Percentiles rank a stretch among this genome's conserved stretches.
Conservation (phyloP, 441 rosid genomes). For the Flueggea neowawraea region DNA sequence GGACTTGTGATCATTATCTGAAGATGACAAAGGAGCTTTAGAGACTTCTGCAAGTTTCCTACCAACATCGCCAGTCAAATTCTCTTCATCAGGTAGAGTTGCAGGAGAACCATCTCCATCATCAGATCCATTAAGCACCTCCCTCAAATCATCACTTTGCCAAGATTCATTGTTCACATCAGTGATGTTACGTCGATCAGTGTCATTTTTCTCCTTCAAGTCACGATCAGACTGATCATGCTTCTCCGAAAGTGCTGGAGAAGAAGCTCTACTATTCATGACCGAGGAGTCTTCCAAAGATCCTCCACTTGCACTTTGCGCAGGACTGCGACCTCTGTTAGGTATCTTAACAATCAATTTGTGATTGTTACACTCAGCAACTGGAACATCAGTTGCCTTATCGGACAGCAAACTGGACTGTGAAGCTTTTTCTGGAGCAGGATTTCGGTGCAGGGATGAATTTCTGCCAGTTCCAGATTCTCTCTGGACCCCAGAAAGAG, state of each 20-base stretch:
- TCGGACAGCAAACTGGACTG: slow-evolving; percentile 50
- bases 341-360: slow-evolving; percentile 76
- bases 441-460: slow-evolving; percentile 41
- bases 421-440: slow-evolving; percentile 52
- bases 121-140: slow-evolving; percentile 41
- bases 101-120: slow-evolving; percentile 57
- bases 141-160: slow-evolving; percentile 65
- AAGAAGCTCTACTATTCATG: slow-evolving; percentile 59
- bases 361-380: slow-evolving; percentile 53
- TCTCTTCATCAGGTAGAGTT: slow-evolving; percentile 39
- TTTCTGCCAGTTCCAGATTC: slow-evolving; percentile 45
- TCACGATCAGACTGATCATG: slow-evolving; percentile 53
- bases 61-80: slow-evolving; percentile 35
- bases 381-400: slow-evolving; percentile 47
- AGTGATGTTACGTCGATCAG: slow-evolving; percentile 29
- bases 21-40: slow-evolving; percentile 41
- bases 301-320: slow-evolving; percentile 64
- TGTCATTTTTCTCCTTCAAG: slow-evolving; percentile 49
- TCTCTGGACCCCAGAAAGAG: slow-evolving; percentile 30
- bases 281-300: slow-evolving; percentile 61
- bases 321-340: slow-evolving; percentile 74
- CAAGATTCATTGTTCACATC: slow-evolving; percentile 52
- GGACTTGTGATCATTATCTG: slow-evolving; percentile 44
- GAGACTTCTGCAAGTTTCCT: slow-evolving; percentile 37
- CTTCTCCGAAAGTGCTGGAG: slow-evolving; percentile 60